Conservation (phyloP, 441 rosid species). For the Populus hybrid region DNA sequence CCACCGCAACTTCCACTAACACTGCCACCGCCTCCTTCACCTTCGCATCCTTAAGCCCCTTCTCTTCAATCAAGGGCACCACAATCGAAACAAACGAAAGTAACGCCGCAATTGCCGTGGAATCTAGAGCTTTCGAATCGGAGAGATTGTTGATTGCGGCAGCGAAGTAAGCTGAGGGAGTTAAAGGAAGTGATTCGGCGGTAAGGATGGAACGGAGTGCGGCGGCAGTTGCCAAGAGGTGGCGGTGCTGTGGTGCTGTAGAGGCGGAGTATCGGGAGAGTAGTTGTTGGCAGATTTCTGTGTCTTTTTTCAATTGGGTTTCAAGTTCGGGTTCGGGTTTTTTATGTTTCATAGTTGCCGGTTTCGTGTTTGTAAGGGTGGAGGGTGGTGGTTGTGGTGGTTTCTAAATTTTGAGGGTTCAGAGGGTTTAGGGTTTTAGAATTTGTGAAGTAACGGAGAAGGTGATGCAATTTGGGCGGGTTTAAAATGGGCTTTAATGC, state of each 20-base stretch:
- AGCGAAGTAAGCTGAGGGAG: conserved; percentile 65
- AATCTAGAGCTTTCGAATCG: conserved; percentile 38
- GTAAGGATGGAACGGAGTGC: conserved; percentile 83
- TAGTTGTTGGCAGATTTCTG: conserved; percentile 78
- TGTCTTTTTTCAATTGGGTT: conserved; percentile 34
- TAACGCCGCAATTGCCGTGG: conserved; percentile 65
- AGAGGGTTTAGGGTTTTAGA: conserved; percentile 8
- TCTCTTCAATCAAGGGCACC: conserved; percentile 46
- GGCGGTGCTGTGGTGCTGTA: conserved; percentile 82
- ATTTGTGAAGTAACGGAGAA: neutral
- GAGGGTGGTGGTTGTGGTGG: neutral
- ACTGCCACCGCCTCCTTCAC: conserved; percentile 68
- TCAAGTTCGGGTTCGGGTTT: conserved; percentile 28
- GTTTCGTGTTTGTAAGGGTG: neutral
- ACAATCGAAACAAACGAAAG: conserved; percentile 64
- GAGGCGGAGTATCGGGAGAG: conserved; percentile 85
- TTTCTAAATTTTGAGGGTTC: neutral
- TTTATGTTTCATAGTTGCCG: neutral
- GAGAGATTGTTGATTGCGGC: conserved; percentile 63
- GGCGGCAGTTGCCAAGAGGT: conserved; percentile 83
- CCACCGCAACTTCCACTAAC: conserved; percentile 39
- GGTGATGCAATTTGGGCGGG: neutral
- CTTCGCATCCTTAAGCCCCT: conserved; percentile 45
- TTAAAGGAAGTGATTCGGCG: conserved; percentile 55
- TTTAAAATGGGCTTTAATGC: neutral